These are phyloP conservation scores for Cerioporus squamosus DNA, from an alignment of 1,284 basidiomycete species.

Conservation along the genomic window DNA sequence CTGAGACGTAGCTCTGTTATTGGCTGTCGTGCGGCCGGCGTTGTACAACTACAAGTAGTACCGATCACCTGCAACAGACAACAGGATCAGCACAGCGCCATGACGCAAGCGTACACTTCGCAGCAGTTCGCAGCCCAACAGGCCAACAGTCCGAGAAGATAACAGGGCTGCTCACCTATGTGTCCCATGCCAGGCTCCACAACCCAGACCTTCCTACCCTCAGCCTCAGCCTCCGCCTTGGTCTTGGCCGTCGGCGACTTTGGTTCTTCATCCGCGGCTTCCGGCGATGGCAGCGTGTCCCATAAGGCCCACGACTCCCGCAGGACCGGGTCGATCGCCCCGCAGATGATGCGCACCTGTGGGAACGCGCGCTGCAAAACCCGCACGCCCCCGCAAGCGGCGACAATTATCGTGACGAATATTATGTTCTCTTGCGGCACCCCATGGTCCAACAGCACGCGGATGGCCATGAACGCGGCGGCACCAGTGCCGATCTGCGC, in stretches of 20 bases:
- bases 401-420: slow-evolving; percentile 89
- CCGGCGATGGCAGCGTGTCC: slow-evolving; percentile 29
- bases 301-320: slow-evolving; percentile 72
- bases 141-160: background rate
- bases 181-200: slow-evolving; percentile 85
- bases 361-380: slow-evolving; percentile 87
- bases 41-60: slow-evolving; percentile 45
- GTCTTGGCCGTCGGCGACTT: slow-evolving; percentile 26
- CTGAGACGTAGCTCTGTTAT: too few species aligned
- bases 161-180: slow-evolving; percentile 56
- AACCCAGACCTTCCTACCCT: slow-evolving; percentile 70
- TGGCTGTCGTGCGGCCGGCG: too few species aligned
- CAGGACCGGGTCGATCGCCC: slow-evolving; percentile 78
- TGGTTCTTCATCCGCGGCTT: slow-evolving; percentile 42
- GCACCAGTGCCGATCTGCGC: slow-evolving; percentile 97
- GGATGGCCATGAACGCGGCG: slow-evolving; percentile 94
- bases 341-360: slow-evolving; percentile 78
- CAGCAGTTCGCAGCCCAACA: background rate
- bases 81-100: slow-evolving; percentile 45
- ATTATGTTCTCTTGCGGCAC: slow-evolving; percentile 84
- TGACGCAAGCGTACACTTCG: slow-evolving; percentile 14
- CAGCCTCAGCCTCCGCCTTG: slow-evolving; percentile 35
- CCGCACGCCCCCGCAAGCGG: slow-evolving; percentile 77
- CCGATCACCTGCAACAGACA: slow-evolving; percentile 46
- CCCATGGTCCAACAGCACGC: slow-evolving; percentile 96